Evolutionary conservation across 2,329 filamentous ascomycete genomes (phyloP).

Genomic region (Parastagonospora nodorum): DNA sequence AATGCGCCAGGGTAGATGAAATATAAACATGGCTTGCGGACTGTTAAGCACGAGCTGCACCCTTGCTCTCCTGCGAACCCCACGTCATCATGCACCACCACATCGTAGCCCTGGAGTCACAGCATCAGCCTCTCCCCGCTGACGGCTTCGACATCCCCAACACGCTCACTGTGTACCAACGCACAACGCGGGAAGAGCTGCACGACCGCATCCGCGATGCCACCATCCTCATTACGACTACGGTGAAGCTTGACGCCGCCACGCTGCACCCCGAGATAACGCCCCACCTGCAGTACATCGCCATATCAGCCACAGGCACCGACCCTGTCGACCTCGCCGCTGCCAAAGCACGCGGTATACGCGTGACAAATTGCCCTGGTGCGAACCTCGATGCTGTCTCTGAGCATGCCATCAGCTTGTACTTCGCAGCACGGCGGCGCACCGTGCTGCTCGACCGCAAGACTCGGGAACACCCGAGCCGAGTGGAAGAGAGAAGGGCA

Average conservation of each 20-base stretch:
- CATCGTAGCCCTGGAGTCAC: constrained; percentile 53
- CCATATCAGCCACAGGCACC: constrained; percentile 54
- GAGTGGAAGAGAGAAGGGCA: constrained; percentile 51
- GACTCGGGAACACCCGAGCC: constrained; percentile 32
- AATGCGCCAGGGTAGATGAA: too few relatives aligned
- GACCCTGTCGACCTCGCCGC: constrained; percentile 54
- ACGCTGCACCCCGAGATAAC: constrained; percentile 45
- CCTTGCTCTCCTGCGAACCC: not conserved
- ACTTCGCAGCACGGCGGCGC: constrained; percentile 53
- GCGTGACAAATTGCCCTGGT: constrained; percentile 54
- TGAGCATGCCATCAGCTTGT: constrained; percentile 58
- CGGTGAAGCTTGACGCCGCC: constrained; percentile 48
- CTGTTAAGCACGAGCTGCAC: too few relatives aligned
- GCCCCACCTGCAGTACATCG: constrained; percentile 52
- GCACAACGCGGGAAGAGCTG: constrained; percentile 38
- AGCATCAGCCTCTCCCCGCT: constrained; percentile 47
- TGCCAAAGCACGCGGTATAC: constrained; percentile 50
- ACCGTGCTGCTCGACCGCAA: constrained; percentile 41
- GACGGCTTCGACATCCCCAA: constrained; percentile 49
- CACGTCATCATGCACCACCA: constrained; percentile 23
- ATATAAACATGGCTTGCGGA: not conserved
- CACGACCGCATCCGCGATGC: constrained; percentile 52
- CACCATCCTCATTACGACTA: constrained; percentile 53
- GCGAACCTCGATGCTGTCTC: constrained; percentile 55
- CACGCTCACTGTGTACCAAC: constrained; percentile 48